Base-by-base conservation (phyloP, 192 early-diverging fungal species). In the Linnemannia schmuckeri region DNA sequence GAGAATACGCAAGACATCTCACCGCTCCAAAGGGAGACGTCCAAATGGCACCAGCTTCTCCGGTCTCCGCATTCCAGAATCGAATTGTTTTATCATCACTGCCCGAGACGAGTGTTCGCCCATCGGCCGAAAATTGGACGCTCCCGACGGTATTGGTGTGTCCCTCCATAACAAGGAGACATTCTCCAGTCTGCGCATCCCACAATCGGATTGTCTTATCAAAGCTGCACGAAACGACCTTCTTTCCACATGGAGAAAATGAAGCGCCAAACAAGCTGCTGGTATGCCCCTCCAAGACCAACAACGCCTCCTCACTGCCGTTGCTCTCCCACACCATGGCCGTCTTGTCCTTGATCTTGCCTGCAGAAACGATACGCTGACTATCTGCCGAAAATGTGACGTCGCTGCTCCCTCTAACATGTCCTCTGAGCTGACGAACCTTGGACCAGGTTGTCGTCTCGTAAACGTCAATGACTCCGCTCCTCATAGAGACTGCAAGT, bases 31-130 rank as follows among this genome's bases (percentile, higher is more conserved):
- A 0, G 38, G 24, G 42, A 24, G 35, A 15, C 9, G 22, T 38
- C 68, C 40, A 24, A 42, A 72, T 24, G 24, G 17, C 22, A 8
- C 35, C 68, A 5, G 68, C 6, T 35, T 6, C 35, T 38, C 35
- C 38, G 37, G 68, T 38, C 15, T 70, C 38, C 30, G 44, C 41
- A 6, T 63, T 9, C 75, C 75, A 76, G 17, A 66, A 37, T 22
- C 75, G 55, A 24, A 76, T 44, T 38, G 55, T 76, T 18, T 63
- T 37, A 12, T 76, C 75, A 18, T 12, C 20, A 52, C 74, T 40
- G 0, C 52, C 49, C 38, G 74, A 75, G 17, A 37, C 55, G 35
- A 75, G 15, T 24, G 52, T 15, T 27, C 20, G 52, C 22, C 74
- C 74, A 47, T 55, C 27, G 6, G 49, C 47, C 47, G 52, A 75